Evolutionary conservation across 1,284 basidiomycete species (phyloP).

Genomic region (Coniferiporia sulphurascens): DNA sequence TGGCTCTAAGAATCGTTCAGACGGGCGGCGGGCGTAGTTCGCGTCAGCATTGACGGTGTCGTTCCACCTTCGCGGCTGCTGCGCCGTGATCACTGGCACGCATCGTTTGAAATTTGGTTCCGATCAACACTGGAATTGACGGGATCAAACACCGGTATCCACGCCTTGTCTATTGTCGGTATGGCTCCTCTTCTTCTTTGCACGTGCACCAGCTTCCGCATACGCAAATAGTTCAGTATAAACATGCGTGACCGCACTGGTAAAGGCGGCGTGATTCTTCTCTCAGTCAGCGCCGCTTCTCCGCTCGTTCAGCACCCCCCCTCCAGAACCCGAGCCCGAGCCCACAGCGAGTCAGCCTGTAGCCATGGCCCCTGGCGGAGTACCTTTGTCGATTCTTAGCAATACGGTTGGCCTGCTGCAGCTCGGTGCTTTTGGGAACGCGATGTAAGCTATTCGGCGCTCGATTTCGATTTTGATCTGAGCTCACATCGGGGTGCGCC

Average conservation of each 20-base stretch:
- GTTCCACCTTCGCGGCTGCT: neutral
- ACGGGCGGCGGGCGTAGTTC: neutral
- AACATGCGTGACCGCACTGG: too few species aligned
- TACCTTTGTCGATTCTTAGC: neutral
- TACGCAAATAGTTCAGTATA: too few species aligned
- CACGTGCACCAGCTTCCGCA: too few species aligned
- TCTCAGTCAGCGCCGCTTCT: neutral
- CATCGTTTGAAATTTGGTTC: neutral
- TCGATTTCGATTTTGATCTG: neutral
- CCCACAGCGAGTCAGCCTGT: neutral
- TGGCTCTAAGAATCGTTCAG: too few species aligned
- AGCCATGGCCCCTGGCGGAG: neutral
- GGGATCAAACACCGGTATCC: too few species aligned
- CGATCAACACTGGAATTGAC: neutral
- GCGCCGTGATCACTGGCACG: neutral
- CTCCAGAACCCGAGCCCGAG: neutral
- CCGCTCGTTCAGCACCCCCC: neutral
- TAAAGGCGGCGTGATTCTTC: too few species aligned
- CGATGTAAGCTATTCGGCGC: neutral
- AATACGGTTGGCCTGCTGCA: neutral
- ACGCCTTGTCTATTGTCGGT: too few species aligned
- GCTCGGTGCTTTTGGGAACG: neutral
- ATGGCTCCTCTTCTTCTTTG: too few species aligned
- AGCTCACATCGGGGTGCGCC: neutral
- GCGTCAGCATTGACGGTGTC: neutral